Percentiles rank a stretch among this genome's conserved stretches.
Conservation (phyloP, 495 filamentous ascomycete genomes). For the Aspergillus wentii region DNA sequence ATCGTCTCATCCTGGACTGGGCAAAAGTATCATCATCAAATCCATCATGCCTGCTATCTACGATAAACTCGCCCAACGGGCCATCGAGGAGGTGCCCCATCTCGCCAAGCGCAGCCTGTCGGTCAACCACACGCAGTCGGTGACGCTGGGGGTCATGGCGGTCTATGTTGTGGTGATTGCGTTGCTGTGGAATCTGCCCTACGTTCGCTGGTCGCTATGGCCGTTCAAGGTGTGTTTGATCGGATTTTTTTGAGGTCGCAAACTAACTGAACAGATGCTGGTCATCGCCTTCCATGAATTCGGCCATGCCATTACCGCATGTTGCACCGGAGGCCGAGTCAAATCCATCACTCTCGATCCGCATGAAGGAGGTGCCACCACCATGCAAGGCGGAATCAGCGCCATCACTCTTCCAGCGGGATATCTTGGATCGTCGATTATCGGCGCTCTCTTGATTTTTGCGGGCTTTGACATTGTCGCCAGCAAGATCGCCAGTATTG, state of each 20-base stretch:
- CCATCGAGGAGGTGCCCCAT: slow-evolving; percentile 23
- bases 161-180: slow-evolving; percentile 72
- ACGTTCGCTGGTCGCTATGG: slow-evolving; percentile 67
- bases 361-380: slow-evolving; percentile 67
- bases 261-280: slow-evolving; percentile 54
- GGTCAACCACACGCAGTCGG: slow-evolving; percentile 65
- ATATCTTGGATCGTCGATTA: slow-evolving; percentile 69
- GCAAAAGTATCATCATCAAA: too few relatives aligned
- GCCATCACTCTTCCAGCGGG: slow-evolving; percentile 72
- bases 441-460: slow-evolving; percentile 73
- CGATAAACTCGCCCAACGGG: slow-evolving; percentile 19
- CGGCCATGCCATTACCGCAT: slow-evolving; percentile 67
- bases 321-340: slow-evolving; percentile 67
- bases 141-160: slow-evolving; percentile 64
- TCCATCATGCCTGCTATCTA: too few relatives aligned
- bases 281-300: slow-evolving; percentile 86
- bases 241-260: background rate
- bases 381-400: slow-evolving; percentile 72
- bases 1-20: too few relatives aligned
- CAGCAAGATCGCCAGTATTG: slow-evolving; percentile 69
- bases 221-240: slow-evolving; percentile 65
- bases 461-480: slow-evolving; percentile 78
- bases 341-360: slow-evolving; percentile 69
- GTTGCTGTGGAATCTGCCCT: slow-evolving; percentile 74
- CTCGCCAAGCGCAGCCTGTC: slow-evolving; percentile 48